Base-by-base conservation (phyloP, 2,329 filamentous ascomycete species). In the Macrophomina pseudophaseolina region DNA sequence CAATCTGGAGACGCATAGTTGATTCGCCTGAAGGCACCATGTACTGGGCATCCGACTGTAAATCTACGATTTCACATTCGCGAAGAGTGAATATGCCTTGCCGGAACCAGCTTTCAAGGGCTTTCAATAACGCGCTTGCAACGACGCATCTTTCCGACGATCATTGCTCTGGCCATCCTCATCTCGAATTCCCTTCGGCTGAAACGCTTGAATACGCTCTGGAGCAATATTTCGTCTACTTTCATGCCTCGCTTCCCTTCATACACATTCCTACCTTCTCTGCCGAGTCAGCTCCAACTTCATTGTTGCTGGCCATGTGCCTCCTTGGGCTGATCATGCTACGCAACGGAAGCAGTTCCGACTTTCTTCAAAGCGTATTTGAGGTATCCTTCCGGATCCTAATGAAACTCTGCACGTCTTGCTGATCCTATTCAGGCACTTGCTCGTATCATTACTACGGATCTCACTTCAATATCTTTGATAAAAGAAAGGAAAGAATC, bases 121-220 rank as follows among this genome's bases (percentile, higher is more conserved):
- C 8, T 23, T 30, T 51, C 23, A 28, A 28, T 23, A 30, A 30
- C 11, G 18, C 48, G 8, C 18, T 30, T 8, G 48, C 48, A 9
- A 30, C 18, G 9, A 51, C 48, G 23, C 11, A 51, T 32, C 48
- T 51, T 12, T 1, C 4, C 6, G 23, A 32, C 1, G 23, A 30
- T n/a, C 9, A 28, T n/a, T 23, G 7, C 8, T 30, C 18, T 11
- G 14, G 48, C 1, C 18, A 51, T 28, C 16, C 11, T 23, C 9
- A 11, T 8, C 6, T 77, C 71, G 67, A 77, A 69, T 72, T 86
- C 79, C 71, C 84, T 42, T 83, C 83, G 2, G 81, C 83, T 4
- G 84, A 86, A 69, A 82, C 85, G 7, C 74, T 86, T 11, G 84
- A 86, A 67, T 85, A 85, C 72, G 82, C 83, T 8, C 71, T 86